Base-by-base conservation (phyloP, 352 stramenopile species). In the Pseudoperonospora humuli region DNA sequence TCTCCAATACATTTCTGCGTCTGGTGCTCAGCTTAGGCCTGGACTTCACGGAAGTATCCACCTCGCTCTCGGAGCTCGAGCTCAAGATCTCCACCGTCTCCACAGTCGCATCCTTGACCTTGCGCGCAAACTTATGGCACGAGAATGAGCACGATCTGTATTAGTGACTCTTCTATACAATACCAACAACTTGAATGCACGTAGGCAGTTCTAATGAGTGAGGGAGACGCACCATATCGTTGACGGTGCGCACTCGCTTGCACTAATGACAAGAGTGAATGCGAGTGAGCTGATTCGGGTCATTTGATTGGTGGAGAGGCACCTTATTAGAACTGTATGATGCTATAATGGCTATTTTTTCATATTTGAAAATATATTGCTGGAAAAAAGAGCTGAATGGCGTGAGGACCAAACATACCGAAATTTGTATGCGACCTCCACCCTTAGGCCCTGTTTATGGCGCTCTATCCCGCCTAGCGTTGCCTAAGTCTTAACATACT, bases 1-100 rank as follows among this genome's bases (percentile, higher is more conserved):
- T 40, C 10, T 58, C 19, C 10, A 41, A 10, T 15, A 25, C 17
- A 11, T 43, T 43, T 7, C 24, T 39, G 7, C 67, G 64, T 35
- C 52, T 61, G n/a, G 64, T 72, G 15, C 55, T 41, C 5, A 76
- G 54, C 36, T 78, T 76, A 10, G 64, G 67, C n/a, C 67, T 60
- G 6, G 43, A 31, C n/a, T 56, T 62, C 8, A 65, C 45, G 21
- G 29, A 46, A 3, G 37, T 27, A 17, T 28, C 43, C 21, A 52
- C 26, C 2, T 63, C 60, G 31, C 43, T 54, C 13, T 69, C 55
- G 11, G 59, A 65, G 25, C 47, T 58, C 27, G 60, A 69, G 31
- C 50, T 62, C 2, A 42, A 59, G 13, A 69, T 33, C 6, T 65
- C 50, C 7, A 65, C 25, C 5, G 50, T 27, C 18, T 56, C 42